Evolutionary conservation across 306 rosid species (phyloP).

Genomic region (Vicia villosa): DNA sequence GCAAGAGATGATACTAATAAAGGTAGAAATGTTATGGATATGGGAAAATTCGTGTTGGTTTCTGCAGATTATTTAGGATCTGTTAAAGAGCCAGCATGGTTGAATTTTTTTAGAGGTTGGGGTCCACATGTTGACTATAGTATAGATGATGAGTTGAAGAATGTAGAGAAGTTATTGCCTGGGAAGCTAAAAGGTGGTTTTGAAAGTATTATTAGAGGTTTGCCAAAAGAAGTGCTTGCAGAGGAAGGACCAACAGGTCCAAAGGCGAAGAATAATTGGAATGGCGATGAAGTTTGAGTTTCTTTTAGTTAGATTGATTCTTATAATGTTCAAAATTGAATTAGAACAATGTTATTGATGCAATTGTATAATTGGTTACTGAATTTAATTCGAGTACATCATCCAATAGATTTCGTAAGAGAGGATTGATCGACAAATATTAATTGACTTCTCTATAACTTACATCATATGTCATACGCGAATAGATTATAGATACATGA

Average conservation of each 20-base stretch:
- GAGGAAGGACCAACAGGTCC: conserved; percentile 90
- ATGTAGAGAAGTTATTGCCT: conserved; percentile 47
- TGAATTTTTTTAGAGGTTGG: conserved; percentile 65
- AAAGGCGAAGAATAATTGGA: conserved; percentile 66
- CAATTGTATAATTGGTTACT: background rate
- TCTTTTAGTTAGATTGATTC: background rate
- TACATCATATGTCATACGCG: no score
- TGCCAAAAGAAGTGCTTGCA: conserved; percentile 66
- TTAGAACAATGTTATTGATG: background rate
- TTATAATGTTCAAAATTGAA: background rate
- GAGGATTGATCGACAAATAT: no score
- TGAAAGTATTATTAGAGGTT: conserved; percentile 13
- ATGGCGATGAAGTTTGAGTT: conserved; percentile 59
- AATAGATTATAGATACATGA: no score
- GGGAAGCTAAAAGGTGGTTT: conserved; percentile 44
- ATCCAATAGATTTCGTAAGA: no score
- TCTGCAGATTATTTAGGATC: conserved; percentile 59
- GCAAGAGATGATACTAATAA: conserved; percentile 58
- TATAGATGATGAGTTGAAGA: conserved; percentile 44
- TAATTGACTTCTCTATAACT: no score
- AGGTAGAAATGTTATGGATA: conserved; percentile 45
- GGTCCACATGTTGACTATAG: conserved; percentile 63
- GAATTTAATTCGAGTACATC: background rate
- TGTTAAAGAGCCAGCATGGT: conserved; percentile 62
- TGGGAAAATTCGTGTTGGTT: conserved; percentile 43